A percentile compares a stretch with the other conserved stretches of the same genome.
Conservation (phyloP, 768 basidiomycete genomes). For the Strobilomyces confusus region DNA sequence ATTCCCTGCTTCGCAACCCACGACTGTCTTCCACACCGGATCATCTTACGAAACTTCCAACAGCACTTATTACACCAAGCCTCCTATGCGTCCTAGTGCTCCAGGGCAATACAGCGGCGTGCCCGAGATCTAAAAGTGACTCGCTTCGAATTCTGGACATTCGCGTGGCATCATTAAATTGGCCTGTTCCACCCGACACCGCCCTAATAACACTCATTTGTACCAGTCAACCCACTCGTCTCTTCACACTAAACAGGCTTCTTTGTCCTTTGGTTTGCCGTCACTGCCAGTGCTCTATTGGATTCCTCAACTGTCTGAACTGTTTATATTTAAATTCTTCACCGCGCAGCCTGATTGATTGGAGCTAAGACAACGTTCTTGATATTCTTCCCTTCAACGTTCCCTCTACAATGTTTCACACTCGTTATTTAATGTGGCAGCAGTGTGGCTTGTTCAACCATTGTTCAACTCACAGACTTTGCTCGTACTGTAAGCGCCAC, state of each 20-base stretch:
- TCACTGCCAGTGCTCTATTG: no score
- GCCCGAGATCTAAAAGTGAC: conserved; percentile 22
- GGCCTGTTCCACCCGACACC: neutral
- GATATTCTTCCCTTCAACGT: no score
- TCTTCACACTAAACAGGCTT: neutral
- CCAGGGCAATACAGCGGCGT: conserved; percentile 21
- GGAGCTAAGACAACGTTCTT: no score
- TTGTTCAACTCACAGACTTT: no score
- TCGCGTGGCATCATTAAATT: no score
- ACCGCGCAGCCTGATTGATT: no score
- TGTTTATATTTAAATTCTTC: no score
- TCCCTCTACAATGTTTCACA: no score
- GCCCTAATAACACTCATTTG: neutral
- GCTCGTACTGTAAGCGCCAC: no score
- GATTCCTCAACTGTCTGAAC: no score
- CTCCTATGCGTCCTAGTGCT: conserved; percentile 6
- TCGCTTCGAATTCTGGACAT: neutral
- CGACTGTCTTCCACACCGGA: conserved; percentile 8
- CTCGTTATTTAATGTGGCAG: no score
- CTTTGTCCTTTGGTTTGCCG: neutral
- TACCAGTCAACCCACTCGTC: neutral
- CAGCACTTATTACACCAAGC: conserved; percentile 8
- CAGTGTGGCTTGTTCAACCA: no score
- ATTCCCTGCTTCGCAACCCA: conserved; percentile 31
- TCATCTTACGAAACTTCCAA: conserved; percentile 5